Base-by-base conservation (phyloP, 805 yeast species). In the Zygotorulaspora florentina region DNA sequence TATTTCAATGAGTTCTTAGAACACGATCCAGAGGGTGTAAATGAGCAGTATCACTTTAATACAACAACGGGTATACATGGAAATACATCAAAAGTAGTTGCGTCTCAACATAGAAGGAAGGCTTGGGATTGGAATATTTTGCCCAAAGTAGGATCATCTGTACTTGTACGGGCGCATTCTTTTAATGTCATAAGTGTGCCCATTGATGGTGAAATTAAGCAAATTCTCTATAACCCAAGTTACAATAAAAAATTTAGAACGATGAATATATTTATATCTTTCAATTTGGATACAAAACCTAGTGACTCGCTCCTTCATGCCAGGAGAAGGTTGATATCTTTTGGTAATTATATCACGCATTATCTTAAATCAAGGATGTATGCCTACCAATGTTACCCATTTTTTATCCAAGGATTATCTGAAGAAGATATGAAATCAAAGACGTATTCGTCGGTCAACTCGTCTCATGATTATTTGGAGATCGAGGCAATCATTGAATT, bases 121-220 rank as follows among this genome's bases (percentile, higher is more conserved):
- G 47, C 40, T 31, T 51, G 58, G 52, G 55, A 58, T 31, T 59
- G 65, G 64, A 62, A 60, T 36, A 36, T 17, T n/a, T 45, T 62
- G 26, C 64, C 65, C 3, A 45, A 45, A 12, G 44, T 43, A 6
- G 59, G 57, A 8, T 45, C 45, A 3, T 40, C 58, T 5, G 47
- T 55, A 2, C 51, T 58, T 20, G 33, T 50, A n/a, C 51, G 47
- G 31, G 46, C 50, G 8, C 54, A 52, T 17, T 56, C 59, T 30
- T 54, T 55, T 43, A 58, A 58, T 35, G 41, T 55, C 8, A 56
- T 56, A 2, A 45, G 45, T 16, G 47, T 58, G 11, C 50, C 53
- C 15, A 50, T 51, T 28, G 59, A 59, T 49, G 64, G 62, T 2
- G 59, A 54, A 35, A 47, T 51, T 7, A 56, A 55, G 43, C 50